Base-by-base conservation (phyloP, 1,284 basidiomycete species). In the Cronartium quercuum region DNA sequence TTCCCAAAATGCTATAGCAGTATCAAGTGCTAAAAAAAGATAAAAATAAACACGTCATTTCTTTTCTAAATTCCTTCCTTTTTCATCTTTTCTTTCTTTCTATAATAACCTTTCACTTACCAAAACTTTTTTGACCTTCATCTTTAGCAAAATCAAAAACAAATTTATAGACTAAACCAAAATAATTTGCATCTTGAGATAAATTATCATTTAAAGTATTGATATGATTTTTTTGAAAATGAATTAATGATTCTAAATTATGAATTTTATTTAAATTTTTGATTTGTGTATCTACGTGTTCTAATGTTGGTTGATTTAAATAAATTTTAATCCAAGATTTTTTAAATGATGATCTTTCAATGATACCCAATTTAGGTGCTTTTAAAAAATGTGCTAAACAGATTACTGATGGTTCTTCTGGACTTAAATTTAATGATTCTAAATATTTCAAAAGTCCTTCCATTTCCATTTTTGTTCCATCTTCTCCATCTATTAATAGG, bases 101-200 rank as follows among this genome's bases (percentile, higher is more conserved):
- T n/a, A 47, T n/a, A 10, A 47, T 10, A 47, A n/a, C n/a, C n/a
- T 24, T 21, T 3, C 3, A 61, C 71, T 35, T 18, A 75, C 71
- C 71, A 38, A 75, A 67, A 42, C 71, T 75, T 51, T 75, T 75
- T 60, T 75, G 71, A 42, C 71, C 71, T 67, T 75, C 71, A 37
- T 75, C 71, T 44, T 64, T 75, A 3, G 65, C 71, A 55, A 75
- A 75, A 44, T 75, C 71, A 37, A 75, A 75, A 13, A 60, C 65
- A 47, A 60, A 75, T 10, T 65, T 63, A 75, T 75, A 75, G n/a
- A 75, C 57, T 35, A 66, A 24, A n/a, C 67, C 51, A 61, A 75
- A 75, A 66, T 75, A 75, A n/a, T 40, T 51, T 6, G 42, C 34
- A 21, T 75, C 71, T 37, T 51, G 57, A 24, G 57, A 42, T 18